Percentiles rank a stretch among this genome's conserved stretches.
Conservation (phyloP, 139 green algal species). For the Dunaliella sp. region DNA sequence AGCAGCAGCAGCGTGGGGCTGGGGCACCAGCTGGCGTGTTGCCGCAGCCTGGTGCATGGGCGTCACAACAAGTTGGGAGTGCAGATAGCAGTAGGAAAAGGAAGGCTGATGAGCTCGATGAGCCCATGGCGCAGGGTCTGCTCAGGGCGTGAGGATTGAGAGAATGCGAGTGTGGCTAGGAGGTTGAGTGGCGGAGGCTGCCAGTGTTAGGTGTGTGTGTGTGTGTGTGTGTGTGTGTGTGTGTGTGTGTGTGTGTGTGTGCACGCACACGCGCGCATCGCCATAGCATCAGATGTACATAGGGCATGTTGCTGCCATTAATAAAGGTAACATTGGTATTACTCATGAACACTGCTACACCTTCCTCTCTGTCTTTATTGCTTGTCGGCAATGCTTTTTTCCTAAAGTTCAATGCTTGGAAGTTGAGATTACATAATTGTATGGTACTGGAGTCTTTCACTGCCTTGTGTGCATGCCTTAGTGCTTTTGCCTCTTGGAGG, state of each 20-base stretch:
- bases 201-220: neutral
- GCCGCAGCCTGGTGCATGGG: neutral
- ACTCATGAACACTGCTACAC: too few relatives aligned
- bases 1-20: neutral
- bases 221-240: neutral
- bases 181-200: neutral
- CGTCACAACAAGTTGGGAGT: neutral
- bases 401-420: too few relatives aligned
- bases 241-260: neutral
- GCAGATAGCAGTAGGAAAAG: neutral
- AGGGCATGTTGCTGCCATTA: too few relatives aligned
- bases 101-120: neutral
- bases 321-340: too few relatives aligned
- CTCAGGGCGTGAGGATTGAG: neutral
- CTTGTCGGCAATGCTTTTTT: too few relatives aligned
- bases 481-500: neutral
- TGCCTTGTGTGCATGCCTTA: neutral
- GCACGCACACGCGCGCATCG: neutral
- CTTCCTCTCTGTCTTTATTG: too few relatives aligned
- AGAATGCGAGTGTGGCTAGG: neutral
- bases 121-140: neutral
- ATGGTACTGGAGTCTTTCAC: neutral
- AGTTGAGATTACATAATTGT: neutral
- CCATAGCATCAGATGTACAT: too few relatives aligned
- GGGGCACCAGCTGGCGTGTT: neutral